Conservation (phyloP, 1,284 basidiomycete genomes). For the Garcileccinum viscosum region DNA sequence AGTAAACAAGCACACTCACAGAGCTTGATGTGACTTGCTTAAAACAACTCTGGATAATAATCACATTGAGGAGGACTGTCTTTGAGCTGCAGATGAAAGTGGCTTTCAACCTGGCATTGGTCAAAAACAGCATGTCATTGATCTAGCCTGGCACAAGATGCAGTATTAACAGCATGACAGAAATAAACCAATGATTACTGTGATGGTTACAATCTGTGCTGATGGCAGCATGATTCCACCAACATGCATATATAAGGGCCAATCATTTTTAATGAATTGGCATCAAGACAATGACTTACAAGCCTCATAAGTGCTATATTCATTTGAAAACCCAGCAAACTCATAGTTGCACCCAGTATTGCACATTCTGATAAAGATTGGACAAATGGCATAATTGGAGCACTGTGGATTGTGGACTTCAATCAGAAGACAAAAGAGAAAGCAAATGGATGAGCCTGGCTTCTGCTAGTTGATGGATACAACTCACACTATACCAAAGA, state of each 20-base stretch:
- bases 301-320: neutral
- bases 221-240: neutral
- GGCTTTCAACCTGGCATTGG: slow-evolving; percentile 6
- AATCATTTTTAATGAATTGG: neutral
- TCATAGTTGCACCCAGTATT: neutral
- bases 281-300: slow-evolving; percentile 2
- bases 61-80: slow-evolving; percentile 1
- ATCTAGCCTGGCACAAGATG: neutral
- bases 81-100: slow-evolving; percentile 7
- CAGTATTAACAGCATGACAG: slow-evolving; percentile 10
- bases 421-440: neutral
- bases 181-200: slow-evolving; percentile 6
- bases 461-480: neutral
- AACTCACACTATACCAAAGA: slow-evolving; percentile 6
- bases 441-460: neutral
- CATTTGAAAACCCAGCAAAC: no score
- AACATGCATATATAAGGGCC: slow-evolving; percentile 6
- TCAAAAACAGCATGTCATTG: neutral
- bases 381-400: neutral
- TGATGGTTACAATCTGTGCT: slow-evolving; percentile 11
- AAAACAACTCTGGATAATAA: neutral
- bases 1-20: slow-evolving; percentile 7
- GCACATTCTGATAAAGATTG: neutral
- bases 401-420: neutral
- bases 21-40: slow-evolving; percentile 2